Evolutionary conservation across 1,284 basidiomycete genomes (phyloP).

Genomic region (Naganishia albida): DNA sequence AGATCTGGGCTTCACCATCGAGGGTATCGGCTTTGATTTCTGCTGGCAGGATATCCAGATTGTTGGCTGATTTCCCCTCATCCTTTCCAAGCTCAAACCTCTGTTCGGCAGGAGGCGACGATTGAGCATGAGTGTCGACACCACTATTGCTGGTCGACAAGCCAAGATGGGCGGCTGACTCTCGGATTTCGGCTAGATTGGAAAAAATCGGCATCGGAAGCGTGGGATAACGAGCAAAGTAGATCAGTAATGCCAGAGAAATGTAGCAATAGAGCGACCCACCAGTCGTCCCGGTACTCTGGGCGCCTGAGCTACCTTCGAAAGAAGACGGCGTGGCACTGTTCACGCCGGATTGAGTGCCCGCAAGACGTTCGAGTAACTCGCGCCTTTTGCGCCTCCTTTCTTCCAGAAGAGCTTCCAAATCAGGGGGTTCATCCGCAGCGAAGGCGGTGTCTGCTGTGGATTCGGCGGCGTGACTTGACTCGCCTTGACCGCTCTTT

Average conservation of each 20-base stretch:
- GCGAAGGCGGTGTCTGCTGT: conserved; percentile 46
- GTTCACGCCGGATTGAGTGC: conserved; percentile 41
- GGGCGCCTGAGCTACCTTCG: conserved; percentile 16
- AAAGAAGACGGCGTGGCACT: conserved; percentile 36
- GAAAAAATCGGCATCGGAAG: conserved; percentile 35
- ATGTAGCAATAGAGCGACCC: not conserved
- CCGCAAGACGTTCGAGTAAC: conserved; percentile 76
- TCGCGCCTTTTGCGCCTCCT: conserved; percentile 78
- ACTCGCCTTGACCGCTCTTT: conserved; percentile 6
- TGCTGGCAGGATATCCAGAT: conserved; percentile 26
- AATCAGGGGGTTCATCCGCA: conserved; percentile 66
- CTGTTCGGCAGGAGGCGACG: conserved; percentile 27
- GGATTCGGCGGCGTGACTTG: conserved; percentile 31
- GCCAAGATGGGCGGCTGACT: conserved; percentile 38
- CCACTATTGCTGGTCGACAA: conserved; percentile 45
- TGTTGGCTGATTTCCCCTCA: conserved; percentile 9
- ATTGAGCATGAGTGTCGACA: conserved; percentile 40
- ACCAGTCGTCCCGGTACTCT: conserved; percentile 30
- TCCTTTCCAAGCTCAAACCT: conserved; percentile 36
- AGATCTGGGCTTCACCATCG: conserved; percentile 68
- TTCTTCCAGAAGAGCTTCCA: conserved; percentile 62
- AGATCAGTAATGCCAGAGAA: not conserved
- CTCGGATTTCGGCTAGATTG: conserved; percentile 33
- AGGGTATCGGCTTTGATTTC: conserved; percentile 42
- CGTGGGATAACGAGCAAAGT: conserved; percentile 36